Conservation (phyloP, 192 early-diverging fungal species). For the Chytriomyces sp. region DNA sequence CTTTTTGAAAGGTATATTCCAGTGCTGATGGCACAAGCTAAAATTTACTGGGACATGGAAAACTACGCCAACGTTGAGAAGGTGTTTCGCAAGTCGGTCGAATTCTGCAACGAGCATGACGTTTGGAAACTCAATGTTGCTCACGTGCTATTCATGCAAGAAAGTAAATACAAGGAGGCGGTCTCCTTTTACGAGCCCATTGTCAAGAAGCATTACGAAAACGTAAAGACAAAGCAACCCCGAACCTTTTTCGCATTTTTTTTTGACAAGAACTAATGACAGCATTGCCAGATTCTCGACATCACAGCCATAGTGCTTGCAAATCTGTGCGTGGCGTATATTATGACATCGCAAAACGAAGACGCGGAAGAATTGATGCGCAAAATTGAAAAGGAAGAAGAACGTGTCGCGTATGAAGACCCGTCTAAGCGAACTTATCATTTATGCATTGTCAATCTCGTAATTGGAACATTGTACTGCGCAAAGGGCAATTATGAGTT, state of each 20-base stretch:
- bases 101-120: slow-evolving; percentile 73
- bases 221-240: slow-evolving; percentile 43
- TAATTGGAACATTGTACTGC: slow-evolving; percentile 72
- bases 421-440: slow-evolving; percentile 63
- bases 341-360: slow-evolving; percentile 72
- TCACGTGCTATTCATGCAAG: slow-evolving; percentile 72
- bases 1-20: slow-evolving; percentile 58
- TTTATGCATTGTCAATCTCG: slow-evolving; percentile 69
- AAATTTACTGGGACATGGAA: slow-evolving; percentile 70
- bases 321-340: slow-evolving; percentile 68
- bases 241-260: neutral
- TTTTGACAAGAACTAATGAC: neutral
- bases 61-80: slow-evolving; percentile 69
- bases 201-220: slow-evolving; percentile 67
- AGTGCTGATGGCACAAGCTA: slow-evolving; percentile 68
- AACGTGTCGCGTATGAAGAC: slow-evolving; percentile 64
- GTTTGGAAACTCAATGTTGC: slow-evolving; percentile 72
- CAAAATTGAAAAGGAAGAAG: slow-evolving; percentile 71
- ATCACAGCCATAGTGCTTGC: slow-evolving; percentile 69
- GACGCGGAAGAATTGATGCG: slow-evolving; percentile 72
- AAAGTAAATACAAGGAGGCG: slow-evolving; percentile 71
- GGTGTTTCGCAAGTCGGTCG: slow-evolving; percentile 66
- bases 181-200: slow-evolving; percentile 72
- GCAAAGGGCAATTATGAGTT: slow-evolving; percentile 73
- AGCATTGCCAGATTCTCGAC: slow-evolving; percentile 54